Percentiles rank a stretch among this genome's conserved stretches.
Evolutionary conservation across 352 stramenopile species (phyloP).

Genomic region (Thalassiosira hispida): DNA sequence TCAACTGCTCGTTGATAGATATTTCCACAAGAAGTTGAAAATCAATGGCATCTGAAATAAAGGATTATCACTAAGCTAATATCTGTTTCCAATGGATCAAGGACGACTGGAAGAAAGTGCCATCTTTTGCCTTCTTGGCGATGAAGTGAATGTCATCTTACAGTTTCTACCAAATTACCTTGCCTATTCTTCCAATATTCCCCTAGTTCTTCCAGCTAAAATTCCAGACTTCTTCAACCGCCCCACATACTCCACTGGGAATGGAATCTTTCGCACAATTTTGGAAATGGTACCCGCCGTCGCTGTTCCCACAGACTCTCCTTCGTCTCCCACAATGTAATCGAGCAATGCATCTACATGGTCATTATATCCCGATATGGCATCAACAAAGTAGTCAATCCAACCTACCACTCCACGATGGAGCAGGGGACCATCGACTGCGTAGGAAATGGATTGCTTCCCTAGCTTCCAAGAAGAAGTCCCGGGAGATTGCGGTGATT

Average conservation of each 20-base stretch:
- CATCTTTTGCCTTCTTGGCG: no score
- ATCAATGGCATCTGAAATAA: no score
- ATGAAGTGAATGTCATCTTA: no score
- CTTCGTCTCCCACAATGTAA: slow-evolving; percentile 38
- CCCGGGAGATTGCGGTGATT: background rate
- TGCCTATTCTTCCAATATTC: slow-evolving; percentile 16
- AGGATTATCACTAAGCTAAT: no score
- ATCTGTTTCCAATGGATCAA: no score
- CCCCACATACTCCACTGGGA: slow-evolving; percentile 28
- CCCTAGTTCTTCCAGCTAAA: slow-evolving; percentile 36
- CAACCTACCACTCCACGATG: slow-evolving; percentile 32
- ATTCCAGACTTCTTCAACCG: slow-evolving; percentile 35
- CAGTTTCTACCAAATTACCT: background rate
- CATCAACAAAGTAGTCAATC: slow-evolving; percentile 45
- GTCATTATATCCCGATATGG: slow-evolving; percentile 57
- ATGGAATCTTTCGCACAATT: slow-evolving; percentile 16
- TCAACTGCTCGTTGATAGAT: no score
- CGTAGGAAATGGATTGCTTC: slow-evolving; percentile 36
- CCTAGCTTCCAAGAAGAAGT: slow-evolving; percentile 16
- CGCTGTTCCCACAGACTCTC: slow-evolving; percentile 28
- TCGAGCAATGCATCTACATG: slow-evolving; percentile 48
- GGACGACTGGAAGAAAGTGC: no score
- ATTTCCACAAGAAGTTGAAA: no score
- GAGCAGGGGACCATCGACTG: slow-evolving; percentile 37
- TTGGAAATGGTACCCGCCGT: slow-evolving; percentile 8